Evolutionary conservation across 345 rosid genomes (phyloP).

Genomic region (Alliaria petiolata): DNA sequence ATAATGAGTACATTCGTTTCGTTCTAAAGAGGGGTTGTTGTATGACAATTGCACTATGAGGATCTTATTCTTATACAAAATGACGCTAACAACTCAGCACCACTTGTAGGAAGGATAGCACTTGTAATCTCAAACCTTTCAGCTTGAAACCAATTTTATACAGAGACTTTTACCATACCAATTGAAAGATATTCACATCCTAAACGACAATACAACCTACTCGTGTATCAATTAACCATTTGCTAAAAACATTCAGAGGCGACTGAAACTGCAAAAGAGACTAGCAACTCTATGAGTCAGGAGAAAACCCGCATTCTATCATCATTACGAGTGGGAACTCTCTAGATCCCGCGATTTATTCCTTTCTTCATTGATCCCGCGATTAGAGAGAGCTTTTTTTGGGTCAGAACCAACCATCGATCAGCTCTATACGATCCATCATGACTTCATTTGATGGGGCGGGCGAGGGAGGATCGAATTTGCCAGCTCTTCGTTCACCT

Average conservation of each 20-base stretch:
- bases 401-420: conserved; percentile 26
- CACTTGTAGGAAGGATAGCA: neutral
- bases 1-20: conserved; percentile 3
- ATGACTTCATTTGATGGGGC: conserved; percentile 49
- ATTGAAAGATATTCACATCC: conserved; percentile 41
- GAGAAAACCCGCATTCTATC: conserved; percentile 21
- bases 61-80: neutral
- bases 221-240: conserved; percentile 23
- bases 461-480: conserved; percentile 53
- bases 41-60: neutral
- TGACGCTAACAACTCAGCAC: conserved; percentile 6
- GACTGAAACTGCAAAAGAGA: neutral
- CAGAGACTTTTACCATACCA: conserved; percentile 28
- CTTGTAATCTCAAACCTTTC: conserved; percentile 24
- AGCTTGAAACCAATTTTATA: conserved; percentile 27
- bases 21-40: neutral
- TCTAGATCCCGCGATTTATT: conserved; percentile 25
- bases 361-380: neutral
- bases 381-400: conserved; percentile 21
- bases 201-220: conserved; percentile 26
- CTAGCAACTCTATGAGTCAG: conserved; percentile 26
- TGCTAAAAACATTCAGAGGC: conserved; percentile 27
- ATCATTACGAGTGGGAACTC: conserved; percentile 17
- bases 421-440: conserved; percentile 22
- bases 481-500: conserved; percentile 72